Conservation (phyloP, 495 filamentous ascomycete species). For the Penicillium paradoxum region DNA sequence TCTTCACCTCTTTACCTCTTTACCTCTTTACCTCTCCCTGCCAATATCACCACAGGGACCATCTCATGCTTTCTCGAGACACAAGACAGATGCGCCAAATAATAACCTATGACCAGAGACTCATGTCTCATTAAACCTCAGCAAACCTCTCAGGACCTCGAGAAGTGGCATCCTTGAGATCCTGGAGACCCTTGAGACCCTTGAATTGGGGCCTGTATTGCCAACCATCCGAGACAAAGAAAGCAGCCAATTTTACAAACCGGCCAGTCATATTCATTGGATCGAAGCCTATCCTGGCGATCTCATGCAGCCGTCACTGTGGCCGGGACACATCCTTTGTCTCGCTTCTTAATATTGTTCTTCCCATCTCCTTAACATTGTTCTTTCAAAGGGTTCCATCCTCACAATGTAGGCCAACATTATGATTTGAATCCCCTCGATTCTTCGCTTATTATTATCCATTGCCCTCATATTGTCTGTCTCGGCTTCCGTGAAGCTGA, state of each 20-base stretch:
- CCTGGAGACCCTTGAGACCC: not conserved
- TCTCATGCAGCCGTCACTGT: constrained; percentile 1
- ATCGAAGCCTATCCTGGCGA: not conserved
- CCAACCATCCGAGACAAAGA: not conserved
- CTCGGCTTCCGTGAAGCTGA: not conserved
- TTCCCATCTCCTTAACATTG: constrained; percentile 20
- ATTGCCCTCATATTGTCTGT: constrained; percentile 6
- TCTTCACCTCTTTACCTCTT: no score
- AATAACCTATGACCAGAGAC: no score
- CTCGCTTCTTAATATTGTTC: constrained; percentile 23
- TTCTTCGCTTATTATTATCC: not conserved
- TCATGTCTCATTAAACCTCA: no score
- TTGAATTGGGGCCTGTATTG: not conserved
- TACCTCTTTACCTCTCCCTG: no score
- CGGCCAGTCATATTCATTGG: not conserved
- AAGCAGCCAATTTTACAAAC: not conserved
- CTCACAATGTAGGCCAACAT: not conserved
- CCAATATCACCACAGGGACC: no score
- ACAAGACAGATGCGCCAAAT: no score
- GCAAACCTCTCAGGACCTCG: not conserved
- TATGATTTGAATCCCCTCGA: not conserved
- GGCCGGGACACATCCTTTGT: constrained; percentile 1
- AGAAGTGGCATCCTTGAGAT: not conserved
- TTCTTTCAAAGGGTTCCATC: constrained; percentile 5
- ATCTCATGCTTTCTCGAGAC: no score